These are phyloP conservation scores for Suhomyces terraborum DNA, from an alignment of 1,139 yeast species.

Conservation along the genomic window DNA sequence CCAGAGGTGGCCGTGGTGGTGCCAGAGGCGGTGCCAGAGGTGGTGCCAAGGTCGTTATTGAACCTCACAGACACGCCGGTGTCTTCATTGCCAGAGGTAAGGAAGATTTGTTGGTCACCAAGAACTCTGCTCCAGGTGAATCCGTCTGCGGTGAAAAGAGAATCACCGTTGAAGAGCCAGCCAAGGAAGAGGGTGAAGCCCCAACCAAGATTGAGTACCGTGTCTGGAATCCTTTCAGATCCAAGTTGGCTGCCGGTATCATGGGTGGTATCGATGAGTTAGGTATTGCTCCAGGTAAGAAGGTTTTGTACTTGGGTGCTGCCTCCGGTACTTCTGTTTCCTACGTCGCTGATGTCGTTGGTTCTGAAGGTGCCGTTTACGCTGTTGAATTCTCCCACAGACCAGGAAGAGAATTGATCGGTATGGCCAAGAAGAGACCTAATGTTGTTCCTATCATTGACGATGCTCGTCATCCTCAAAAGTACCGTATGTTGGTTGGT, in stretches of 20 bases:
- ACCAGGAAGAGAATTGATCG: constrained; percentile 98
- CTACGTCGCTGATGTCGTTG: constrained; percentile 97
- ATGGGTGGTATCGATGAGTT: constrained; percentile 99
- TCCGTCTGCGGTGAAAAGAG: constrained; percentile 98
- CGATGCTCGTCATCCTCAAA: constrained; percentile 99
- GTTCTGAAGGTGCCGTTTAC: constrained; percentile 98
- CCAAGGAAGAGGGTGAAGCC: constrained; percentile 81
- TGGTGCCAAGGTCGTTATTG: constrained; percentile 95
- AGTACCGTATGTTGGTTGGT: constrained; percentile 97
- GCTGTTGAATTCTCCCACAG: constrained; percentile 99
- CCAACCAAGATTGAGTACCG: constrained; percentile 97
- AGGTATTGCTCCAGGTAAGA: constrained; percentile 96
- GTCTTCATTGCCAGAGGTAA: constrained; percentile 99
- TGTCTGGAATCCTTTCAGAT: constrained; percentile 99
- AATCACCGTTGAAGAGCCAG: constrained; percentile 88
- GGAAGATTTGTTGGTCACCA: constrained; percentile 96
- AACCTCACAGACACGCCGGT: constrained; percentile 98
- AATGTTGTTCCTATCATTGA: constrained; percentile 97
- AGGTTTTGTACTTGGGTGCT: constrained; percentile 97
- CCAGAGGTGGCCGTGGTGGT: constrained; percentile 72
- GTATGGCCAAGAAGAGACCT: constrained; percentile 99
- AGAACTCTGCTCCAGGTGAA: constrained; percentile 97
- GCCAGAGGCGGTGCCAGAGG: constrained; percentile 76
- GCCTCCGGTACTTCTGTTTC: constrained; percentile 99
- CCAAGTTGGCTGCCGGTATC: constrained; percentile 99